Percentiles rank a stretch among this genome's conserved stretches.
Evolutionary conservation across 2,329 filamentous ascomycete genomes (phyloP).

Genomic region (Fusarium agapanthi): DNA sequence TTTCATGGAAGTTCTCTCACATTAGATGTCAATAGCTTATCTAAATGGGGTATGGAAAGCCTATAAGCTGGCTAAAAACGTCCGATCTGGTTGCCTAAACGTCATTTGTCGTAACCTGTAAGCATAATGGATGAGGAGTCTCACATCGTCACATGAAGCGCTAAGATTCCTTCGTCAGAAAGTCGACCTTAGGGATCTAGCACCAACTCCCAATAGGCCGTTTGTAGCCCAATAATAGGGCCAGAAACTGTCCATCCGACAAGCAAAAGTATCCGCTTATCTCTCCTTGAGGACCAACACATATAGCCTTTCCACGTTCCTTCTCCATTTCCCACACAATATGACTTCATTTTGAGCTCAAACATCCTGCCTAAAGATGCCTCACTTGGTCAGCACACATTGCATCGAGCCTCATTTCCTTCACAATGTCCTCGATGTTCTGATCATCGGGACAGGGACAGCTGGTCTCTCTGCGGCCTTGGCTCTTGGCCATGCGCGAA

Average conservation of each 20-base stretch:
- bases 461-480: not conserved
- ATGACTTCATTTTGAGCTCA: not conserved
- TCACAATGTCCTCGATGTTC: constrained; percentile 4
- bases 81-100: accelerated
- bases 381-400: not conserved
- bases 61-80: accelerated
- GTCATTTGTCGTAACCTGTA: not conserved
- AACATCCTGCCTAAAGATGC: not conserved
- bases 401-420: not conserved
- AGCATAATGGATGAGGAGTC: not conserved
- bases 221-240: not conserved
- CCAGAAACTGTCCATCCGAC: not conserved
- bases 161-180: not conserved
- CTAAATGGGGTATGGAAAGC: accelerated
- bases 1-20: too few relatives aligned
- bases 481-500: not conserved
- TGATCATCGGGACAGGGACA: not conserved
- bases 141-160: not conserved
- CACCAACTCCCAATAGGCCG: not conserved
- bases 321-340: not conserved
- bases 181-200: not conserved
- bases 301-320: not conserved
- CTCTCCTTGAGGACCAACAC: not conserved
- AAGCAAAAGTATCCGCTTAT: not conserved
- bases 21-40: not conserved